These are phyloP conservation scores for Pyrus bretschneideri DNA, from an alignment of 306 rosid species.

Conservation along the genomic window DNA sequence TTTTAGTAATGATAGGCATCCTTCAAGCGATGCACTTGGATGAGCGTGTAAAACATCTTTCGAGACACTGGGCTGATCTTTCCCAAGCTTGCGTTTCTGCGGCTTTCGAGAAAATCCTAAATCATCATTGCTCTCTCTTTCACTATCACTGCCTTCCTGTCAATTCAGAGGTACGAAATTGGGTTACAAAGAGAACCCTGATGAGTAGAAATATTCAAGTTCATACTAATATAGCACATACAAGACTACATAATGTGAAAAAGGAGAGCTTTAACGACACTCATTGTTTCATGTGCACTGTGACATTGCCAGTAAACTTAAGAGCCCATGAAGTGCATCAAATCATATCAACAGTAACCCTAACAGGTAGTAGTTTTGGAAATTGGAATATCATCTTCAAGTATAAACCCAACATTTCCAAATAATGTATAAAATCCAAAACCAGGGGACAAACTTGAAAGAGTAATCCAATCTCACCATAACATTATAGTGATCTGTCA, in stretches of 20 bases:
- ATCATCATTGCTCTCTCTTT: constrained; percentile 58
- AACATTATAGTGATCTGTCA: constrained; percentile 82
- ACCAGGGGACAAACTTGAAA: constrained; percentile 1
- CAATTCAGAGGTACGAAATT: constrained; percentile 19
- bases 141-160: constrained; percentile 71
- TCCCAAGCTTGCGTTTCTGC: constrained; percentile 46
- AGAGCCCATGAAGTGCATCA: neutral
- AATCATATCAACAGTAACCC: neutral
- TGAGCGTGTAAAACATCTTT: constrained; percentile 42
- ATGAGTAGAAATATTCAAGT: neutral
- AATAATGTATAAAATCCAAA: neutral
- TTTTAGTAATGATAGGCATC: constrained; percentile 53
- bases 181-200: constrained; percentile 6
- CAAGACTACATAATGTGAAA: neutral
- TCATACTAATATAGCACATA: neutral
- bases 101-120: constrained; percentile 32
- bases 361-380: neutral
- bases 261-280: neutral
- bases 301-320: neutral
- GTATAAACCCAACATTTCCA: neutral
- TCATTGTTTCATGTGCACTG: neutral
- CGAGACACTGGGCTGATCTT: constrained; percentile 32
- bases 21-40: constrained; percentile 44
- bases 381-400: neutral
- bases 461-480: constrained; percentile 39